Evolutionary conservation across 108 stramenopile genomes (phyloP).

Genomic region (Nitzschia inconspicua): DNA sequence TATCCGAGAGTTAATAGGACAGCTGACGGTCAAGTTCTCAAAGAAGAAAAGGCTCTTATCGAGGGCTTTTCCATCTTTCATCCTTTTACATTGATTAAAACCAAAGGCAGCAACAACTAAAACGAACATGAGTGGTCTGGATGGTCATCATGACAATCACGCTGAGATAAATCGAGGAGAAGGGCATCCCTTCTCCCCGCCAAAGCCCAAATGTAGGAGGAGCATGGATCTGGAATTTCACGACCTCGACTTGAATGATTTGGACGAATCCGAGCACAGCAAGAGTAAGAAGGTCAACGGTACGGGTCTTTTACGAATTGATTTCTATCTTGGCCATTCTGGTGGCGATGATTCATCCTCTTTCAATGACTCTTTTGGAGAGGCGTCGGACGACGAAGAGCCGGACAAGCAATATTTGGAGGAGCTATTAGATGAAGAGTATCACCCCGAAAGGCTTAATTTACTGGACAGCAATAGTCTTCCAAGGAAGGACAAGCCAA

Average conservation of each 20-base stretch:
- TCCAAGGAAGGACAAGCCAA: neutral
- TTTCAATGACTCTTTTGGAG: conserved; percentile 16
- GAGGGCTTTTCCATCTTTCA: too few species aligned
- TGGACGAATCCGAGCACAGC: too few species aligned
- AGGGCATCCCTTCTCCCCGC: neutral
- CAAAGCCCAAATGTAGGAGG: neutral
- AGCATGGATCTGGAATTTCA: conserved; percentile 9
- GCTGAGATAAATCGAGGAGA: neutral
- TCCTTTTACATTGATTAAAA: too few species aligned
- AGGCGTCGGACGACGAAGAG: conserved; percentile 8
- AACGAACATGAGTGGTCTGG: neutral
- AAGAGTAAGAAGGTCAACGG: too few species aligned
- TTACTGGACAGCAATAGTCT: conserved; percentile 5
- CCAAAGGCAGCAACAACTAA: too few species aligned
- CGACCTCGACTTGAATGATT: too few species aligned
- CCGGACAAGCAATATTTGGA: conserved; percentile 15
- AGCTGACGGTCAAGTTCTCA: too few species aligned
- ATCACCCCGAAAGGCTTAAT: conserved; percentile 17
- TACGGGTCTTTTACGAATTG: too few species aligned
- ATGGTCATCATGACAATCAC: neutral
- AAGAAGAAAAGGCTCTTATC: too few species aligned
- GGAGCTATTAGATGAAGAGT: conserved; percentile 8
- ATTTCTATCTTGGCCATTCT: neutral
- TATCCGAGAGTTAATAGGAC: too few species aligned
- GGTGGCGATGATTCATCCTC: neutral